Evolutionary conservation across 192 early-diverging fungal genomes (phyloP).

Genomic region (Coemansia sp.): DNA sequence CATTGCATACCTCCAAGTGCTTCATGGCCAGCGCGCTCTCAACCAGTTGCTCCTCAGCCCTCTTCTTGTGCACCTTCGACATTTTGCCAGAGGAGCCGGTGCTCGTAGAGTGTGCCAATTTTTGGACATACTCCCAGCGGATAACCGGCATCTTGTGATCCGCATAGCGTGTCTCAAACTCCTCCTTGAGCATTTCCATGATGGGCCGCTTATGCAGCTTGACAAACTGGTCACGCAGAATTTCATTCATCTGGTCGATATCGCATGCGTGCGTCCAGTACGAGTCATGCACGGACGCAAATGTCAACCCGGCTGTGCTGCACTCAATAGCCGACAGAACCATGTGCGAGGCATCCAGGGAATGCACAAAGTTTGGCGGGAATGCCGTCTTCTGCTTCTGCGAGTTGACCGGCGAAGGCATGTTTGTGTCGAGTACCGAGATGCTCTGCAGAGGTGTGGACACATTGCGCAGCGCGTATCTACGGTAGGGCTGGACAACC

Average conservation of each 20-base stretch:
- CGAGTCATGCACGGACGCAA: slow-evolving; percentile 96
- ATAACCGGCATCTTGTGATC: slow-evolving; percentile 63
- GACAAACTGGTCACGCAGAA: slow-evolving; percentile 90
- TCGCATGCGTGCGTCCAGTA: slow-evolving; percentile 97
- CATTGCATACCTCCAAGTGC: slow-evolving; percentile 14
- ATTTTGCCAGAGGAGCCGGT: background rate
- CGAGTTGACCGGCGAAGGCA: slow-evolving; percentile 76
- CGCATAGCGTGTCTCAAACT: slow-evolving; percentile 78
- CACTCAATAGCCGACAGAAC: slow-evolving; percentile 87
- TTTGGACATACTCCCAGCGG: slow-evolving; percentile 47
- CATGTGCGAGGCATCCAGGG: slow-evolving; percentile 97
- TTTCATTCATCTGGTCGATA: slow-evolving; percentile 77
- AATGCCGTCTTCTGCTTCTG: slow-evolving; percentile 94
- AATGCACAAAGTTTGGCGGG: slow-evolving; percentile 99
- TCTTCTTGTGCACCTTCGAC: slow-evolving; percentile 1
- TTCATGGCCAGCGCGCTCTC: slow-evolving; percentile 22
- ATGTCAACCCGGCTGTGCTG: slow-evolving; percentile 70
- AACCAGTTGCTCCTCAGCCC: slow-evolving; percentile 11
- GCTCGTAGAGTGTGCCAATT: slow-evolving; percentile 3
- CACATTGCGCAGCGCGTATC: slow-evolving; percentile 58
- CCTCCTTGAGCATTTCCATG: slow-evolving; percentile 75
- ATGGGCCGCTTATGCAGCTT: slow-evolving; percentile 76
- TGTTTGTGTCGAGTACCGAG: slow-evolving; percentile 64
- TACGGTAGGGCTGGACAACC: slow-evolving; percentile 96
- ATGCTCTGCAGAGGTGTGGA: slow-evolving; percentile 80